These are phyloP conservation scores for Aspergillus proliferans DNA, from an alignment of 2,329 filamentous ascomycete species.

Conservation along the genomic window DNA sequence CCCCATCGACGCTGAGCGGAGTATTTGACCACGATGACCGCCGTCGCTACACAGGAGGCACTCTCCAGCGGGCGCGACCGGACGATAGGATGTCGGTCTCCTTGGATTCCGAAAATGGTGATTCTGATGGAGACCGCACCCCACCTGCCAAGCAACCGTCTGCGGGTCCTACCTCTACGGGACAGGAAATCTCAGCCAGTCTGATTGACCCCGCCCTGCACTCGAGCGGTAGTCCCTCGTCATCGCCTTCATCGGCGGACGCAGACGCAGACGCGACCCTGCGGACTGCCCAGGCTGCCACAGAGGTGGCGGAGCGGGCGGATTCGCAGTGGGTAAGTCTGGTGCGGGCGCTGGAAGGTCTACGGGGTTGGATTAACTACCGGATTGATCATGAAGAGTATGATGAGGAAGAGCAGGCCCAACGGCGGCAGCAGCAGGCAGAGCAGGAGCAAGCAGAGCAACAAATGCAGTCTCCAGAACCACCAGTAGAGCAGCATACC, in stretches of 20 bases:
- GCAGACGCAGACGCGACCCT: constrained; percentile 27
- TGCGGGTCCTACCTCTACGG: constrained; percentile 2
- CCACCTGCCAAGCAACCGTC: constrained; percentile 23
- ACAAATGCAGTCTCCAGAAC: neutral
- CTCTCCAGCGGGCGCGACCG: constrained; percentile 50
- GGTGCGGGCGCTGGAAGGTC: constrained; percentile 56
- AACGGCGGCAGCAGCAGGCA: neutral
- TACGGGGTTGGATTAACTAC: constrained; percentile 53
- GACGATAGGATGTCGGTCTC: constrained; percentile 26
- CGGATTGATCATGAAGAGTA: constrained; percentile 50
- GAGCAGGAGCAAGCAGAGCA: constrained; percentile 1
- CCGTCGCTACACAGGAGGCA: constrained; percentile 56
- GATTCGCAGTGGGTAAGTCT: constrained; percentile 59
- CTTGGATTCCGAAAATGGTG: constrained; percentile 32
- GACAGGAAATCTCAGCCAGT: constrained; percentile 26
- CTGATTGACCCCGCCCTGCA: constrained; percentile 40
- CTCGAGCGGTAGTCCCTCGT: constrained; percentile 9
- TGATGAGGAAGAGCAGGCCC: constrained; percentile 12
- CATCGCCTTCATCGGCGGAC: constrained; percentile 3
- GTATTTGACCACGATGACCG: constrained; percentile 56
- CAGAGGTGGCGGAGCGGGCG: constrained; percentile 34
- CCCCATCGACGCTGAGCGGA: constrained; percentile 54
- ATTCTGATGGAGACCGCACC: constrained; percentile 27
- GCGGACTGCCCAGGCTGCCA: constrained; percentile 32
- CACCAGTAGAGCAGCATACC: neutral